Evolutionary conservation across 129 eudicot species (phyloP).

Genomic region (Apium graveolens): DNA sequence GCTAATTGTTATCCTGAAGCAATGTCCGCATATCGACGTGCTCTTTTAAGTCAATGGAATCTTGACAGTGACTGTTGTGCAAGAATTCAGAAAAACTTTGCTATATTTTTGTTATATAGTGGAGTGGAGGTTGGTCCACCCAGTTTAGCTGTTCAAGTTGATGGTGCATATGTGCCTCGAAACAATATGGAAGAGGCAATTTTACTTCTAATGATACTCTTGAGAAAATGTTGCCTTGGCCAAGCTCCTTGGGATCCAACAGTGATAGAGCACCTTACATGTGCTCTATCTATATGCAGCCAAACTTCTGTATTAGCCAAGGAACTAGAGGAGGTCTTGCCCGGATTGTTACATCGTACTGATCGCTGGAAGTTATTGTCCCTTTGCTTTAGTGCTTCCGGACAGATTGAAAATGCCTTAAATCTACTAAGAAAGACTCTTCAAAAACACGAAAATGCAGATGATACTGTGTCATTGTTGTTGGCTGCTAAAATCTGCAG

Average conservation of each 20-base stretch:
- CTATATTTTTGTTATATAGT: conserved; percentile 70
- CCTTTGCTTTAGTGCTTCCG: conserved; percentile 48
- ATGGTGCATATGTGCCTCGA: conserved; percentile 69
- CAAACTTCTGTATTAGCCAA: conserved; percentile 77
- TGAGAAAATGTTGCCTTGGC: conserved; percentile 67
- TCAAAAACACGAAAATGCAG: conserved; percentile 64
- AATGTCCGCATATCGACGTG: conserved; percentile 71
- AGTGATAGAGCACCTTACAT: conserved; percentile 78
- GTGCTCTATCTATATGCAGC: conserved; percentile 69
- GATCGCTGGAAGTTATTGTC: conserved; percentile 80
- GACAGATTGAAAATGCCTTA: conserved; percentile 48
- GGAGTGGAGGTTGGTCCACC: conserved; percentile 77
- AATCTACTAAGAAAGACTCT: conserved; percentile 60
- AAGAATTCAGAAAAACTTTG: conserved; percentile 76
- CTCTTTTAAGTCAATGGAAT: conserved; percentile 88
- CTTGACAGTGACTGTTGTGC: conserved; percentile 80
- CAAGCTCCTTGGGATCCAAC: conserved; percentile 74
- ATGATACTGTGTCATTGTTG: conserved; percentile 45
- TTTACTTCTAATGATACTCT: conserved; percentile 71
- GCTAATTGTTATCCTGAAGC: conserved; percentile 61
- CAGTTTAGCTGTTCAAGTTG: conserved; percentile 59
- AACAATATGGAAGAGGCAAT: conserved; percentile 86
- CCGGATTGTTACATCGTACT: conserved; percentile 61
- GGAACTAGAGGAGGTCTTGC: conserved; percentile 80
- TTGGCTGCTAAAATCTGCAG: conserved; percentile 76